These are phyloP conservation scores for Fusarium nelsonii DNA, from an alignment of 2,329 filamentous ascomycete genomes.

Conservation along the genomic window DNA sequence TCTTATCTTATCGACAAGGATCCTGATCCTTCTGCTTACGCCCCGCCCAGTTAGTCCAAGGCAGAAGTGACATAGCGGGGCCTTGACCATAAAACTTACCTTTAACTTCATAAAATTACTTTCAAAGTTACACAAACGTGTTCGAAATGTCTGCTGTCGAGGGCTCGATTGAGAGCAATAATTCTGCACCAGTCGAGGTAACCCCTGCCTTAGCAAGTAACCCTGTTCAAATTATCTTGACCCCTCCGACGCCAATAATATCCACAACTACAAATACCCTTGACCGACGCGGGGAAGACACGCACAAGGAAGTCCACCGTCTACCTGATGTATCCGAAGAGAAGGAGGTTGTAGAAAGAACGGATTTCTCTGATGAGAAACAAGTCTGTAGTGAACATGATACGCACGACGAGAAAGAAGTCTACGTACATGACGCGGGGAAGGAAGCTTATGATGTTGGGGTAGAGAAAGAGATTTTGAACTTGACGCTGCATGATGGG, in stretches of 20 bases:
- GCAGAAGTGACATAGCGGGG: background rate
- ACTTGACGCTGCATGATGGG: slow-evolving; percentile 10
- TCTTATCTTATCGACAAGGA: background rate
- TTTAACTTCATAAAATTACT: background rate
- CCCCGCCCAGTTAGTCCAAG: background rate
- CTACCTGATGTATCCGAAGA: slow-evolving; percentile 25
- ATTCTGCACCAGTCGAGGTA: background rate
- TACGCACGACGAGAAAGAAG: slow-evolving; percentile 20
- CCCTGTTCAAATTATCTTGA: slow-evolving; percentile 35
- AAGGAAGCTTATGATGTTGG: slow-evolving; percentile 18
- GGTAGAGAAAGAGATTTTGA: background rate
- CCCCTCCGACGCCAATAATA: slow-evolving; percentile 34
- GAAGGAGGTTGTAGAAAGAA: slow-evolving; percentile 24
- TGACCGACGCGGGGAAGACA: slow-evolving; percentile 13
- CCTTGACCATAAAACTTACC: background rate
- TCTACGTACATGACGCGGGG: background rate
- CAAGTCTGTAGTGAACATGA: background rate
- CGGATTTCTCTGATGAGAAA: slow-evolving; percentile 7
- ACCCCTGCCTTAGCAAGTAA: background rate
- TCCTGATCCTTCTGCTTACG: background rate
- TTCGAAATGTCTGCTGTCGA: background rate
- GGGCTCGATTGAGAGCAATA: background rate
- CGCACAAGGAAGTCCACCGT: slow-evolving; percentile 23
- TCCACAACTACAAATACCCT: background rate
- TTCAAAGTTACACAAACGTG: background rate